Evolutionary conservation across 75 land plant species (phyloP).

Genomic region (Ceratopteris richardii): DNA sequence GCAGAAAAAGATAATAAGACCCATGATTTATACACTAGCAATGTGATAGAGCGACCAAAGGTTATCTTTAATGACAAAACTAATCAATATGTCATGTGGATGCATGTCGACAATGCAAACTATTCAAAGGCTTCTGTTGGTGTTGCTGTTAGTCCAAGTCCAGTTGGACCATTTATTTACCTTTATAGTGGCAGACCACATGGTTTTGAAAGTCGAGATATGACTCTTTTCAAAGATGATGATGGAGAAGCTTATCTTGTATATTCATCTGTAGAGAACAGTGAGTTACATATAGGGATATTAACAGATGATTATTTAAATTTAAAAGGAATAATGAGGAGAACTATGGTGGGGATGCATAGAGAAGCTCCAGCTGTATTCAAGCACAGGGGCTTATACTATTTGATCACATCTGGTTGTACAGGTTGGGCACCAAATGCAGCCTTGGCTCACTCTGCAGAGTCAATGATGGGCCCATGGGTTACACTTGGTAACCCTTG

Average conservation of each 20-base stretch:
- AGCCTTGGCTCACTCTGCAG: constrained; percentile 94
- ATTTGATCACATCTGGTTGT: constrained; percentile 98
- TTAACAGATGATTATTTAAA: constrained; percentile 77
- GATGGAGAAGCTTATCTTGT: constrained; percentile 75
- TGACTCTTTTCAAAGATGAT: constrained; percentile 96
- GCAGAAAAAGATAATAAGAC: constrained; percentile 61
- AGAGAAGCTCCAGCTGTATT: constrained; percentile 96
- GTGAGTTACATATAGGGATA: constrained; percentile 81
- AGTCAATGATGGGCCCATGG: constrained; percentile 97
- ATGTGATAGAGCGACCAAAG: constrained; percentile 96
- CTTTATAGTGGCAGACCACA: constrained; percentile 82
- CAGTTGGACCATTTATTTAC: constrained; percentile 83
- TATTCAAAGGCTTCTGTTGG: constrained; percentile 95
- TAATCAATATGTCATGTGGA: constrained; percentile 90
- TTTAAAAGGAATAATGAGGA: constrained; percentile 41
- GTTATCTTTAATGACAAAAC: constrained; percentile 77
- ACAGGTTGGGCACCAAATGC: constrained; percentile 95
- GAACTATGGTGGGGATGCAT: constrained; percentile 63
- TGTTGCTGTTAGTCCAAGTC: constrained; percentile 76
- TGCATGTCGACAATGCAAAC: constrained; percentile 93
- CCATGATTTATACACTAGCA: constrained; percentile 70
- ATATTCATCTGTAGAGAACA: constrained; percentile 86
- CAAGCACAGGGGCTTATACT: constrained; percentile 74
- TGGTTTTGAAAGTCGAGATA: constrained; percentile 89
- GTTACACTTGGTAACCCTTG: constrained; percentile 94